phyloP scores from a whole-genome alignment of 2,329 filamentous ascomycete species.

The Corinectria fuckeliana region DNA sequence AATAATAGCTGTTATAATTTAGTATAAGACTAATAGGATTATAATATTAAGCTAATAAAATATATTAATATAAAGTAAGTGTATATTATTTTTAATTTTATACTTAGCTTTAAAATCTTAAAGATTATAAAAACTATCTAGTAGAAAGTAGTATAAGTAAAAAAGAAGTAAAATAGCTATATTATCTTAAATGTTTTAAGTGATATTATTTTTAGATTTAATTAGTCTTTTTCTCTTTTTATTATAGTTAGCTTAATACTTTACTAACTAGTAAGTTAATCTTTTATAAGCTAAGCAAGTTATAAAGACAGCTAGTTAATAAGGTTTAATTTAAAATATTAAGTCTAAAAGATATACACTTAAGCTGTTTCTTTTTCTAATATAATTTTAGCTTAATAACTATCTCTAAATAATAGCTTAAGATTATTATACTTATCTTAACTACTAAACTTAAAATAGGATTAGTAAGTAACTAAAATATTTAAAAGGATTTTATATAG shows the following conservation, averaged over 20 bases:
- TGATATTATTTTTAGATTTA: slow-evolving; percentile 3
- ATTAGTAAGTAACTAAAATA: not conserved
- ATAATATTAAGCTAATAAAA: not conserved
- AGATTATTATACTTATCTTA: slow-evolving; percentile 1
- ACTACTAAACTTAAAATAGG: not conserved
- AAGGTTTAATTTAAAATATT: not conserved
- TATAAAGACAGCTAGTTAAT: not conserved
- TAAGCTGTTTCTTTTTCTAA: not conserved
- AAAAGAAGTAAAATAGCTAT: not conserved
- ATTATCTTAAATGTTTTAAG: not conserved
- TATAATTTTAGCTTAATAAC: not conserved
- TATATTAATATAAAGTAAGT: not conserved
- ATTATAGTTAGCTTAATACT: not conserved
- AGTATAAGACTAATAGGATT: not conserved
- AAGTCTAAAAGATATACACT: not conserved
- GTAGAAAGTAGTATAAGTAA: not conserved
- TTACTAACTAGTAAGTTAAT: not conserved
- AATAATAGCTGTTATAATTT: not conserved
- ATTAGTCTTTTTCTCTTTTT: not conserved
- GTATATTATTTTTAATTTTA: not conserved
- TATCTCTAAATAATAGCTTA: not conserved
- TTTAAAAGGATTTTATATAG: not conserved
- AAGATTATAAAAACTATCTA: not conserved
- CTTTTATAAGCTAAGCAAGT: not conserved
- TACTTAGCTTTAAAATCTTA: slow-evolving; percentile 4